phyloP scores from a whole-genome alignment of 176 grass and related monocot genomes.

The Poa annua region DNA sequence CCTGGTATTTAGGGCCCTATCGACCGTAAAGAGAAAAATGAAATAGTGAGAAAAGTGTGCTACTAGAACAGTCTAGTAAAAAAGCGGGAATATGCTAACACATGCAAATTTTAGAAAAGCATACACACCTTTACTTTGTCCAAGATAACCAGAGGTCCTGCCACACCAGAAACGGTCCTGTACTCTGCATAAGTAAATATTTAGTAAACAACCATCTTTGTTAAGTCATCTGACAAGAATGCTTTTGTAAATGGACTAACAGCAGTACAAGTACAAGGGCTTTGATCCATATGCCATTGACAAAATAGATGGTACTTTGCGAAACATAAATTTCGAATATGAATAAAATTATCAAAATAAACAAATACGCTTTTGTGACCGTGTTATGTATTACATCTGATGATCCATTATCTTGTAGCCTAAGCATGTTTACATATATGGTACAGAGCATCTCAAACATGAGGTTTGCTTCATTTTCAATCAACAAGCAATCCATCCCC shows the following conservation, averaged over 20 bases:
- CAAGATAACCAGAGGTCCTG: conserved; percentile 96
- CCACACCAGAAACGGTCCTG: conserved; percentile 97
- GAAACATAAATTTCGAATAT: background rate
- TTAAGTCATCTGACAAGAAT: background rate
- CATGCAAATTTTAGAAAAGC: conserved; percentile 26
- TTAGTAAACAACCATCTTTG: background rate
- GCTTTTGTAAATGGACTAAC: background rate
- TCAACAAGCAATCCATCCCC: background rate
- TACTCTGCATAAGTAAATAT: conserved; percentile 66
- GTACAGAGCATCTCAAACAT: background rate
- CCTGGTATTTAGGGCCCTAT: conserved; percentile 96
- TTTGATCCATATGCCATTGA: background rate
- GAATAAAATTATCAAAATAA: background rate
- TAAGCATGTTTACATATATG: background rate
- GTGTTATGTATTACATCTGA: background rate
- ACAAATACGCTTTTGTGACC: background rate
- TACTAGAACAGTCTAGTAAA: conserved; percentile 21
- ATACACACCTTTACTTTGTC: conserved; percentile 93
- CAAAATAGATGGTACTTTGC: background rate
- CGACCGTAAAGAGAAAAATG: conserved; percentile 31
- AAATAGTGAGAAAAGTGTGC: conserved; percentile 19
- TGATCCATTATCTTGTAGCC: background rate
- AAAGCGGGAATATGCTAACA: conserved; percentile 5
- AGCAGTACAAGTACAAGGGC: background rate
- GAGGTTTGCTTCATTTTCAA: background rate